These are phyloP conservation scores for Kwoniella sp. DNA, from an alignment of 768 basidiomycete genomes.

Conservation along the genomic window DNA sequence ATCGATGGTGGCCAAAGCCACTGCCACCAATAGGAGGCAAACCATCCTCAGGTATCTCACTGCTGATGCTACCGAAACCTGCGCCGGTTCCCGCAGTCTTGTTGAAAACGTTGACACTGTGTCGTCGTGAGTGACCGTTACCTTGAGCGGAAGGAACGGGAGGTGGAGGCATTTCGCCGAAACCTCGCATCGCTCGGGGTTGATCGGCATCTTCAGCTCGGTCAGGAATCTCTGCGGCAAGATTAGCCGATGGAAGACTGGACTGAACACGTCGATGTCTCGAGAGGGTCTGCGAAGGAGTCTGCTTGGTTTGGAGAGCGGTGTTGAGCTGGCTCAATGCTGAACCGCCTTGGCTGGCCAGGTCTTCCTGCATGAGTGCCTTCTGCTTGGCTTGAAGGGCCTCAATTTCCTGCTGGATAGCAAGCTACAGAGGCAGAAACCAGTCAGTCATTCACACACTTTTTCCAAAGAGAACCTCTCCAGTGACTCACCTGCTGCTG, in stretches of 20 bases:
- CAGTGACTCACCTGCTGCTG: constrained; percentile 76
- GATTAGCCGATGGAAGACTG: constrained; percentile 30
- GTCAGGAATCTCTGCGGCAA: constrained; percentile 14
- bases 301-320: constrained; percentile 26
- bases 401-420: constrained; percentile 55
- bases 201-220: constrained; percentile 23
- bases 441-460: constrained; percentile 15
- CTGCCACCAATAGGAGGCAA: constrained; percentile 18
- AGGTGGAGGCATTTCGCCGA: constrained; percentile 48
- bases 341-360: constrained; percentile 26
- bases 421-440: constrained; percentile 30
- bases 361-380: constrained; percentile 50
- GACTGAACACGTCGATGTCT: constrained; percentile 49
- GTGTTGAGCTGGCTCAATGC: constrained; percentile 33
- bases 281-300: constrained; percentile 35
- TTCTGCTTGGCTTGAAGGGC: constrained; percentile 55
- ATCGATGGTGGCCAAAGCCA: constrained; percentile 44
- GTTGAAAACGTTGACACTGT: constrained; percentile 52
- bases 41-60: constrained; percentile 44
- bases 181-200: constrained; percentile 19
- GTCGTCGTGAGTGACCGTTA: constrained; percentile 42
- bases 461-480: no score
- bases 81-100: constrained; percentile 62
- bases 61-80: constrained; percentile 66
- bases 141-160: constrained; percentile 36